These are phyloP conservation scores for Cutaneotrichosporon sp. DNA, from an alignment of 1,284 basidiomycete genomes.

Conservation along the genomic window DNA sequence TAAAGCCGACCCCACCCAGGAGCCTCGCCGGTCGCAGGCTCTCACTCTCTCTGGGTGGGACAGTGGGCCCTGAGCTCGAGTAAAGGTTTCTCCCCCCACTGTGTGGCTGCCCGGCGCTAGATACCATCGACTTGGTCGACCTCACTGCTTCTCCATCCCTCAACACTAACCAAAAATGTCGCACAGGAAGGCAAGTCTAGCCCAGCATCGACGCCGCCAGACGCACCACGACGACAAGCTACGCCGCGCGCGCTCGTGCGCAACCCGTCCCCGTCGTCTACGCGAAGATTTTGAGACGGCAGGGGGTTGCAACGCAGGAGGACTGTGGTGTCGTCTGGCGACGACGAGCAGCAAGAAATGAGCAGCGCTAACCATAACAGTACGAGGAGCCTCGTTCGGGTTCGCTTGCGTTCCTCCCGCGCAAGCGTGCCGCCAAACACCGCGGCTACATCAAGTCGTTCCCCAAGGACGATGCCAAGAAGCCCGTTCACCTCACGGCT, in stretches of 20 bases:
- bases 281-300: neutral
- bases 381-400: constrained; percentile 94
- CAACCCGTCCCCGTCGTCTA: neutral
- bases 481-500: constrained; percentile 97
- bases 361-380: constrained; percentile 48
- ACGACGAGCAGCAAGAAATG: neutral
- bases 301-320: neutral
- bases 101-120: neutral
- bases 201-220: neutral
- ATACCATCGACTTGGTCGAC: neutral
- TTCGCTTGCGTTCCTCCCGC: constrained; percentile 73
- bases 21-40: too few relatives aligned
- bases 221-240: neutral
- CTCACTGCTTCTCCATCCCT: constrained; percentile 13
- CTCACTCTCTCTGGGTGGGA: too few relatives aligned
- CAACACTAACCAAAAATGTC: constrained; percentile 37
- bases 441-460: constrained; percentile 98
- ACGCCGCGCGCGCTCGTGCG: neutral
- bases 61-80: too few relatives aligned
- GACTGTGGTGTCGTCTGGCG: neutral
- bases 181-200: constrained; percentile 40
- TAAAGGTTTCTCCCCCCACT: too few relatives aligned
- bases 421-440: constrained; percentile 91
- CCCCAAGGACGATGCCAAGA: constrained; percentile 99
- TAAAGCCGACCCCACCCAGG: too few relatives aligned